Evolutionary conservation across 176 grass and related monocot genomes (phyloP), one percentile per base, ranked within the genome.

Genomic region (Carex cristatella): DNA sequence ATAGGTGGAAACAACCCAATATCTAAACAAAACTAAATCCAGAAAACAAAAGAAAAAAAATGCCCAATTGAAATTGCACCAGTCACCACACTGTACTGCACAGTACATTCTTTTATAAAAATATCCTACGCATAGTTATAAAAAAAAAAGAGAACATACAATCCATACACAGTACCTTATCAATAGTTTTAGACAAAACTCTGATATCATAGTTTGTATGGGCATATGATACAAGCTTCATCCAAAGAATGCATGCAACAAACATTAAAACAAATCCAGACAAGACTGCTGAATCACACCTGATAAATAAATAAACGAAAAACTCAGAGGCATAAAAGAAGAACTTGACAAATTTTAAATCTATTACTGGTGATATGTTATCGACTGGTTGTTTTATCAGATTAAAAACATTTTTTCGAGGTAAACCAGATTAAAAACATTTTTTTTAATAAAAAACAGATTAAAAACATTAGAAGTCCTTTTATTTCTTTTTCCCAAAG

Each of bases 201-300:
- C 96, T 93, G 80, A 99, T 95, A 94, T 99, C 96, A 89, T 95
- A 92, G 85, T 92, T 99, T 87, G 93, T 95, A 89, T 99, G 96
- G 54, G 88, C 96, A 88, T 89, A 99, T 48, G 96, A 99, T 31
- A 99, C 88, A 75, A 99, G 93, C 91, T 99, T 99, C 86, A 99
- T 84, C 91, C 91, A 99, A 86, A 92, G 85, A 85, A 99, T 92
- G 68, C 93, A 89, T 40, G 91, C 91, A 88, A 94, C 72, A 61
- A 98, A 94, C 87, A 95, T 98, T 59, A 98, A 83, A 28, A 88
- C 5, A 82, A 98, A 95, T 85, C 96, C 93, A 85, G 85, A 98
- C 78, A 98, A 90, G 49, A 98, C 93, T 64, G 93, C 93, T 65
- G 96, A 94, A 65, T 95, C 93, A 79, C 85, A 98, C 90, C 96